Conservation (phyloP, 768 basidiomycete species). For the Boletus edulis region DNA sequence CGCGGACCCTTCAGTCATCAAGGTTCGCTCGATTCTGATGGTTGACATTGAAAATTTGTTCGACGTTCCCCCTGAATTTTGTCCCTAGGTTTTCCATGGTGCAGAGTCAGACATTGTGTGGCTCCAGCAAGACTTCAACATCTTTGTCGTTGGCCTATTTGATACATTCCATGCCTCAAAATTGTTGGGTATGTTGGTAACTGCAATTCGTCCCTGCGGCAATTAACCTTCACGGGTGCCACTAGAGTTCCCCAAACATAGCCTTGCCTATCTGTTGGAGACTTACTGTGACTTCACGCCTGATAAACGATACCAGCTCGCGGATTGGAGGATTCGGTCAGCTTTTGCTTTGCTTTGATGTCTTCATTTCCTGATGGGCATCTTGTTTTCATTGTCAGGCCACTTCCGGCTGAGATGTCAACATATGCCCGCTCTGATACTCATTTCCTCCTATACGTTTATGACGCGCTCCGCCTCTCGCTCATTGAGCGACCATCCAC, state of each 20-base stretch:
- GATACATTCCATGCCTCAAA: slow-evolving; percentile 96
- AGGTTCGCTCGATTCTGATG: slow-evolving; percentile 46
- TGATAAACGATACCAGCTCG: slow-evolving; percentile 95
- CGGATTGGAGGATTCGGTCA: slow-evolving; percentile 94
- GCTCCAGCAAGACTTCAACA: slow-evolving; percentile 93
- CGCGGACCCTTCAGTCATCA: slow-evolving; percentile 79
- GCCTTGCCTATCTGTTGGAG: slow-evolving; percentile 78
- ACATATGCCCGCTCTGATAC: slow-evolving; percentile 95
- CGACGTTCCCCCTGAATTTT: background rate
- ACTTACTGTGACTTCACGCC: slow-evolving; percentile 88
- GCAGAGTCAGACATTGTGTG: slow-evolving; percentile 93
- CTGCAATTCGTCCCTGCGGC: background rate
- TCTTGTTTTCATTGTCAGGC: slow-evolving; percentile 37
- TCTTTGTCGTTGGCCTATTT: slow-evolving; percentile 95
- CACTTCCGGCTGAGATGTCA: slow-evolving; percentile 85
- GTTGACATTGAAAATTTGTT: background rate
- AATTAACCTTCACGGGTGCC: background rate
- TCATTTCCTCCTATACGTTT: slow-evolving; percentile 90
- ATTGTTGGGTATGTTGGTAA: slow-evolving; percentile 53
- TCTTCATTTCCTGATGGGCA: background rate
- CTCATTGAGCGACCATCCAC: slow-evolving; percentile 68
- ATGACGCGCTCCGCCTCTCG: slow-evolving; percentile 85
- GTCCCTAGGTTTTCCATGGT: slow-evolving; percentile 82
- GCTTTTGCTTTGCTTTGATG: slow-evolving; percentile 13
- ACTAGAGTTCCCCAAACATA: slow-evolving; percentile 78